Evolutionary conservation across 805 yeast species (phyloP).

Genomic region (Schwanniomyces polymorphus): DNA sequence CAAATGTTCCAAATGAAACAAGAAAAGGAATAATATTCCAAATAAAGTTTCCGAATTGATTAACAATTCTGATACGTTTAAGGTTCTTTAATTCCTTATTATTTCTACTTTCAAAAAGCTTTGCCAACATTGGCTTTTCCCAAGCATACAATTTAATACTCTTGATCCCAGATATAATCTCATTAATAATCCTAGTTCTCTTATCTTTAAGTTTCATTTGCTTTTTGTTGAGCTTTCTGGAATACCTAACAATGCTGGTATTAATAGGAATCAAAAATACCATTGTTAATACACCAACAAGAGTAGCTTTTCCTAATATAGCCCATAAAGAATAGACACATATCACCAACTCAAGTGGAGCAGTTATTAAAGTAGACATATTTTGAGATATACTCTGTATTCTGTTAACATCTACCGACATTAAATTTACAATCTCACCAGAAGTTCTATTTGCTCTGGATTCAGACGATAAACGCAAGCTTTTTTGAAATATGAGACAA

Average conservation of each 20-base stretch:
- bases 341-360: constrained; percentile 23
- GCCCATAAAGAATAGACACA: constrained; percentile 32
- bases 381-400: constrained; percentile 14
- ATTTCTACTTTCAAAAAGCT: constrained; percentile 32
- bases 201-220: constrained; percentile 37
- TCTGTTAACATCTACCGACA: constrained; percentile 27
- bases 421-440: constrained; percentile 34
- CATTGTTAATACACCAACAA: constrained; percentile 35
- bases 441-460: constrained; percentile 28
- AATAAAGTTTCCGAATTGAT: constrained; percentile 29
- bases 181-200: constrained; percentile 37
- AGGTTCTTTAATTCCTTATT: constrained; percentile 29
- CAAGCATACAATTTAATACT: constrained; percentile 42
- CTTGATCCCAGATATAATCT: constrained; percentile 37
- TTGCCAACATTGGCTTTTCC: constrained; percentile 40
- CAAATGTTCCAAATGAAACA: constrained; percentile 33
- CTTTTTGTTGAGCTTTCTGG: constrained; percentile 21
- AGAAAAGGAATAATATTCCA: constrained; percentile 42
- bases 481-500: constrained; percentile 26
- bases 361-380: constrained; percentile 19
- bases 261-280: constrained; percentile 33
- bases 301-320: constrained; percentile 32
- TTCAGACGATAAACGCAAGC: constrained; percentile 29
- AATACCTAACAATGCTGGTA: constrained; percentile 22
- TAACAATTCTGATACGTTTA: constrained; percentile 30